These are phyloP conservation scores for Solanum hybrid DNA, from an alignment of 305 asterid genomes.

Conservation along the genomic window DNA sequence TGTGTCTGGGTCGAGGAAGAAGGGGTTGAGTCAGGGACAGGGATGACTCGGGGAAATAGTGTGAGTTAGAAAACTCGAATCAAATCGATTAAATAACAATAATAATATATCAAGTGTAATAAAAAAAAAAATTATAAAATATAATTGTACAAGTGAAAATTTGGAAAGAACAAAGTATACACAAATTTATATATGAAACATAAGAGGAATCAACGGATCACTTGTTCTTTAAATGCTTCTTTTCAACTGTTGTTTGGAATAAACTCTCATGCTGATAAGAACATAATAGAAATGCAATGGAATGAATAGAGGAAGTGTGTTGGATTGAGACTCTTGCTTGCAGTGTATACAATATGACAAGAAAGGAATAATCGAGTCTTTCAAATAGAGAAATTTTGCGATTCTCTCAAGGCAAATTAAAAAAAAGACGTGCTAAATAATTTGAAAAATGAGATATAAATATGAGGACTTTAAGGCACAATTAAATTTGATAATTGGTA, in stretches of 20 bases:
- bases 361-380: too few relatives aligned
- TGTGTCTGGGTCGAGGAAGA: not conserved
- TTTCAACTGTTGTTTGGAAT: too few relatives aligned
- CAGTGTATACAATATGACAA: not conserved
- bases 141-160: not conserved
- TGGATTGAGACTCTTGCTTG: too few relatives aligned
- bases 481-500: not conserved
- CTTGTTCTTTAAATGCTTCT: too few relatives aligned
- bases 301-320: not conserved
- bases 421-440: not conserved
- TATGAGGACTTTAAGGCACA: not conserved
- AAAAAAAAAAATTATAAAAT: too few relatives aligned
- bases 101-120: not conserved
- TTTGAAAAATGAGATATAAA: not conserved
- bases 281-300: too few relatives aligned
- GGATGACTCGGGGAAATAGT: not conserved
- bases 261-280: too few relatives aligned
- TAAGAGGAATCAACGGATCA: not conserved
- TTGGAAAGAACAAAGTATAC: not conserved
- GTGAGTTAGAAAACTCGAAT: not conserved
- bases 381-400: accelerated
- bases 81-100: not conserved
- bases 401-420: not conserved
- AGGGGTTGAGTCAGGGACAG: constrained; percentile 9
- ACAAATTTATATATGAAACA: too few relatives aligned